Conservation (phyloP, 306 rosid genomes). For the Clitoria ternatea region DNA sequence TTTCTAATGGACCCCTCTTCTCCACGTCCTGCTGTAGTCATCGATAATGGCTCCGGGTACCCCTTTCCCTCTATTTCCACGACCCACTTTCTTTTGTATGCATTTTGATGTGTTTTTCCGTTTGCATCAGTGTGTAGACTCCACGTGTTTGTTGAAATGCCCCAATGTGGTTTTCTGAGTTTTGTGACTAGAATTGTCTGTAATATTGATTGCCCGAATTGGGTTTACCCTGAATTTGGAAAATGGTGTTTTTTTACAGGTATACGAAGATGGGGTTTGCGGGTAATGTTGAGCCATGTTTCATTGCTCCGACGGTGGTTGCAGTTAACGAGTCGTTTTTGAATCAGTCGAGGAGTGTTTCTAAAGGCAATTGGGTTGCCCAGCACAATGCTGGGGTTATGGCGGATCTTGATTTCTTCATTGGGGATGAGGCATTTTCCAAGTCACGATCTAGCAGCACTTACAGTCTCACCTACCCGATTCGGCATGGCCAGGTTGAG, state of each 20-base stretch:
- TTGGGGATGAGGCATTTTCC: constrained; percentile 87
- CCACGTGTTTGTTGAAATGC: constrained; percentile 36
- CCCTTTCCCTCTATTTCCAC: neutral
- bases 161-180: neutral
- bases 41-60: constrained; percentile 97
- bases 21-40: constrained; percentile 93
- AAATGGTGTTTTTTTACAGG: constrained; percentile 34
- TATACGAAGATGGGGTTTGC: constrained; percentile 99
- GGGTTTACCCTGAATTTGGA: constrained; percentile 10
- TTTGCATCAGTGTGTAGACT: neutral
- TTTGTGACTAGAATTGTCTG: neutral
- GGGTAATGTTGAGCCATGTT: constrained; percentile 96
- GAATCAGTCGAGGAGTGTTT: constrained; percentile 62
- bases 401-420: constrained; percentile 99
- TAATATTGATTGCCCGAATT: neutral
- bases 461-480: constrained; percentile 78
- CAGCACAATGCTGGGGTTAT: constrained; percentile 98
- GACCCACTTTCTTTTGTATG: neutral
- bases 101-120: neutral
- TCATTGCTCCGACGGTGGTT: constrained; percentile 80
- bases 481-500: constrained; percentile 84
- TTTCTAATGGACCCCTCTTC: constrained; percentile 86
- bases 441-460: constrained; percentile 80
- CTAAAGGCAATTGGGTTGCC: constrained; percentile 77
- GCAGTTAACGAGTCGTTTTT: constrained; percentile 85